phyloP scores from a whole-genome alignment of 331 rosid genomes.

The Dryas integrifolia region DNA sequence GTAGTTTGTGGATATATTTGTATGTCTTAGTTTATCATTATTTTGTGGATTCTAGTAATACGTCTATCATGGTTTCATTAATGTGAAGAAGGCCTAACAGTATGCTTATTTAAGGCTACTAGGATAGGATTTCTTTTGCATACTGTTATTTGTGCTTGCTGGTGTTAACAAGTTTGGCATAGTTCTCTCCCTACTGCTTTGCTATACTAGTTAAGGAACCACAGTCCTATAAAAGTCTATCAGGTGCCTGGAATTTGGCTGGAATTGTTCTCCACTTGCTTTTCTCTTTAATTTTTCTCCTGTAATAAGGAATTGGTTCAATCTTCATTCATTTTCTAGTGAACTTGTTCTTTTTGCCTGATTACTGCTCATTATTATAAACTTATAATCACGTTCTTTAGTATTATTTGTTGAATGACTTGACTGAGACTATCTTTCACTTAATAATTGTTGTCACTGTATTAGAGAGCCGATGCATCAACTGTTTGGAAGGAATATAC shows the following conservation, averaged over 20 bases:
- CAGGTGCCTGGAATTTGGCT: background rate
- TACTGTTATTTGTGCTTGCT: background rate
- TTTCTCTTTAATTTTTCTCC: background rate
- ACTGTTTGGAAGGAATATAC: conserved; percentile 99
- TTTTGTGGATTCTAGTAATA: background rate
- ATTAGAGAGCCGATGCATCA: conserved; percentile 98
- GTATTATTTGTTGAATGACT: background rate
- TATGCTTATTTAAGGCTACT: background rate
- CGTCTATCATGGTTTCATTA: conserved; percentile 1
- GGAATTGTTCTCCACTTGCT: background rate
- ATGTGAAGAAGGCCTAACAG: background rate
- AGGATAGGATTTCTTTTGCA: background rate
- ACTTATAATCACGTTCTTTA: background rate
- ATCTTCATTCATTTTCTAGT: background rate
- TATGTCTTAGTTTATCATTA: background rate
- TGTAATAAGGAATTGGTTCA: background rate
- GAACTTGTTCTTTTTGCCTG: background rate
- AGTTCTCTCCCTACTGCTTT: background rate
- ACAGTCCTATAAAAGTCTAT: background rate
- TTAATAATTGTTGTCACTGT: conserved; percentile 30
- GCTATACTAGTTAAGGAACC: background rate
- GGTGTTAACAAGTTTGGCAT: background rate
- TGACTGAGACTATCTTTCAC: background rate
- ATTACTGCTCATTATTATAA: background rate
- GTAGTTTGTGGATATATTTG: background rate